These are phyloP conservation scores for Retiboletus flavoniger DNA, from an alignment of 1,284 basidiomycete genomes.

Conservation along the genomic window DNA sequence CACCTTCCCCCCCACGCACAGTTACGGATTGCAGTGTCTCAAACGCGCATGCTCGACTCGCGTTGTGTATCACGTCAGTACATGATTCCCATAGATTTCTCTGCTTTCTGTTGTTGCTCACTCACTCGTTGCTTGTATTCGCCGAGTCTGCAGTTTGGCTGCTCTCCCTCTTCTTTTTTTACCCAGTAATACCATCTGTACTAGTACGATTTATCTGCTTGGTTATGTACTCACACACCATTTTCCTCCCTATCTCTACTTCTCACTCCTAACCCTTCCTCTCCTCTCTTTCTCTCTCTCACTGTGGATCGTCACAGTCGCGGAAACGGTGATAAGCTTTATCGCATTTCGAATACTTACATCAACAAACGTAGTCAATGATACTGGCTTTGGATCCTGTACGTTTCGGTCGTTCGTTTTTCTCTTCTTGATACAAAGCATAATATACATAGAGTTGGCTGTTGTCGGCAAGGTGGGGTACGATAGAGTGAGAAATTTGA, in stretches of 20 bases:
- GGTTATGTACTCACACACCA: conserved; percentile 22
- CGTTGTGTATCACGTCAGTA: conserved; percentile 17
- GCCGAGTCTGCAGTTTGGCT: conserved; percentile 2
- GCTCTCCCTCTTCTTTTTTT: not conserved
- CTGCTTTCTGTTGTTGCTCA: conserved; percentile 10
- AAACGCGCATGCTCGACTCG: not conserved
- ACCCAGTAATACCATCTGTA: conserved; percentile 27
- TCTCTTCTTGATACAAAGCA: not conserved
- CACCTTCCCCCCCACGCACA: not conserved
- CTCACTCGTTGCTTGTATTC: conserved; percentile 7
- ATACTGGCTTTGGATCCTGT: not conserved
- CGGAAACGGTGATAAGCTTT: not conserved
- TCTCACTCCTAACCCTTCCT: not conserved
- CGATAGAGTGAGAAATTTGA: too few relatives aligned
- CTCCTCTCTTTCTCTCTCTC: too few relatives aligned
- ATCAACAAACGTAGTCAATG: not conserved
- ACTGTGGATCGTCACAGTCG: not conserved
- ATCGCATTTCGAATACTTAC: not conserved
- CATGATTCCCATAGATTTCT: conserved; percentile 23
- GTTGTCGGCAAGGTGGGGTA: too few relatives aligned
- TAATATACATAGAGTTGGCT: not conserved
- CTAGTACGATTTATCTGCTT: conserved; percentile 20
- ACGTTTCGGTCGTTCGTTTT: not conserved
- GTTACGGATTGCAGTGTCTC: not conserved
- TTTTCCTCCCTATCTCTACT: not conserved